Evolutionary conservation across 106 monocot species (phyloP).

Genomic region (Apostasia shenzhenica): DNA sequence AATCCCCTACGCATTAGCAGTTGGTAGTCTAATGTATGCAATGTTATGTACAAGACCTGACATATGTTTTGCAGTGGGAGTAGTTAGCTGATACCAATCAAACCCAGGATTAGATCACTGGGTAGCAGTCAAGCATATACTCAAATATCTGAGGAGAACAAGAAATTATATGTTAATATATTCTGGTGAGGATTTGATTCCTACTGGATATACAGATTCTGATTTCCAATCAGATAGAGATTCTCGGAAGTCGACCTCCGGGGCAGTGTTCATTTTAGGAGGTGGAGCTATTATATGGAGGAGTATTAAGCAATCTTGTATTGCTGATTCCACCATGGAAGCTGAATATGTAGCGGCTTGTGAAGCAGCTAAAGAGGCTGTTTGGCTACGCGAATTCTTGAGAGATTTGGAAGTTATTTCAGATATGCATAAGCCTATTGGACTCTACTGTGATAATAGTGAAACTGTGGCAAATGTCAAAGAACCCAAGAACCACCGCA

Average conservation of each 20-base stretch:
- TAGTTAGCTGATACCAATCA: neutral
- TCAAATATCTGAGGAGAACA: constrained; percentile 2
- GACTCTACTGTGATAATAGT: neutral
- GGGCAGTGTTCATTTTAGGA: neutral
- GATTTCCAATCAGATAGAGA: neutral
- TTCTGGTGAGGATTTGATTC: neutral
- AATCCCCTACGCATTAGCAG: neutral
- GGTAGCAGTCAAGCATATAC: neutral
- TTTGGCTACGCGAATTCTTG: neutral
- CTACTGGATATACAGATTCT: neutral
- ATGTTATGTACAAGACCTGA: neutral
- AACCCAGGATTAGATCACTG: neutral
- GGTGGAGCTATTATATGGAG: neutral
- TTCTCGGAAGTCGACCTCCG: neutral
- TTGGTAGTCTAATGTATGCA: neutral
- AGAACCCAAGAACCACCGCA: neutral
- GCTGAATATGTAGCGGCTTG: neutral
- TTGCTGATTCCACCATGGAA: neutral
- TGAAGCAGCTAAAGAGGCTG: neutral
- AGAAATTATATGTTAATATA: neutral
- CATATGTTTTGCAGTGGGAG: neutral
- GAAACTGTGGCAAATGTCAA: neutral
- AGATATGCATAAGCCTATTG: neutral
- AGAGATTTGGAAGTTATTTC: neutral
- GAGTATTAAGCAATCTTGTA: neutral